Base-by-base conservation (phyloP, 176 grass and related monocot genomes). In the Rhipidocladum racemiflorum region DNA sequence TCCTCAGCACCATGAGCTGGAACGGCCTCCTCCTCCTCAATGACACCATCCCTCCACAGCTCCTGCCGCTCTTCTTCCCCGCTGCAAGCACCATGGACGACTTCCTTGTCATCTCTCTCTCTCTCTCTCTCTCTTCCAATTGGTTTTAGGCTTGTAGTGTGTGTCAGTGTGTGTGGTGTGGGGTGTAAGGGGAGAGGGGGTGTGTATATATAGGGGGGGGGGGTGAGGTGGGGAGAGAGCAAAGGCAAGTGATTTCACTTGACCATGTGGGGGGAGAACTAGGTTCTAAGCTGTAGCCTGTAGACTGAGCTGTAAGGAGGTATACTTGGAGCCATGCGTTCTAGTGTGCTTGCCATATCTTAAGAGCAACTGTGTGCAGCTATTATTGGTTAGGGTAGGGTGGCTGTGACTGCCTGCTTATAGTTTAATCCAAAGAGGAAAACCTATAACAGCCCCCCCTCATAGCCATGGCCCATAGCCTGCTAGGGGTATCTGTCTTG, bases 201-300 rank as follows among this genome's bases (percentile, higher is more conserved):
- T 46, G 57, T 21, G 18, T 75, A 75, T 82, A 64, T 85, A 89
- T 86, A 86, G 88, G 60, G n/a, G n/a, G n/a, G n/a, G n/a, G n/a
- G n/a, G n/a, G n/a, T n/a, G n/a, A n/a, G n/a, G n/a, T n/a, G n/a
- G n/a, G 42, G 68, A 44, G 54, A 59, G 67, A 43, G 34, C 20
- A 17, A 25, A 68, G 81, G 68, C 42, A 4, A 71, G 73, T 24
- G 72, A 61, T 68, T 79, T 86, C 88, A 74, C 84, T 86, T 87
- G 68, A 29, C 72, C 79, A 68, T 87, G 84, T 86, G 74, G 68
- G 36, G 3, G 53, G 44, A 72, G 81, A 79, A 75, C 88, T 87
- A 83, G 88, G 78, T 63, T 87, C 83, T 79, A 83, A 73, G 74
- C 79, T 86, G 84, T 90, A 78, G 74, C 72, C 73, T 79, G 61